Conservation (phyloP, 192 early-diverging fungal genomes). For the Allomyces macrogynus region DNA sequence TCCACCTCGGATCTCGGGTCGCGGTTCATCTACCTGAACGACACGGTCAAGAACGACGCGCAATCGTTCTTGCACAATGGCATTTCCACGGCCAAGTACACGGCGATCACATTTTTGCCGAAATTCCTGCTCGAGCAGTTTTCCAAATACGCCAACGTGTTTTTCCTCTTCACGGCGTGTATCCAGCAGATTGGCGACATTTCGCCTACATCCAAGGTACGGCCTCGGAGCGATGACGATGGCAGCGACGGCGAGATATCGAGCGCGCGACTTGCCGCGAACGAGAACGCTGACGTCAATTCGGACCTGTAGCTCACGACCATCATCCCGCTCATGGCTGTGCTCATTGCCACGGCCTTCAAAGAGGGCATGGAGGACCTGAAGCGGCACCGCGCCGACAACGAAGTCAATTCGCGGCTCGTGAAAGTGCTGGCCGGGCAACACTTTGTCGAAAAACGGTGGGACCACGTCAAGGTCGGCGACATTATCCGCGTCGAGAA, state of each 20-base stretch:
- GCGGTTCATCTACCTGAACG: slow-evolving; percentile 81
- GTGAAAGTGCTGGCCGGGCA: slow-evolving; percentile 19
- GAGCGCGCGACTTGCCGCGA: no score
- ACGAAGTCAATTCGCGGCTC: slow-evolving; percentile 16
- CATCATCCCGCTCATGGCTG: slow-evolving; percentile 54
- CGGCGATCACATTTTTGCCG: slow-evolving; percentile 67
- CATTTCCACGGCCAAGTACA: slow-evolving; percentile 96
- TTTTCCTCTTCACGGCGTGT: slow-evolving; percentile 92
- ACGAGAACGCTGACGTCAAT: no score
- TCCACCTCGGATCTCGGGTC: slow-evolving; percentile 4
- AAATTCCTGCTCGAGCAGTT: slow-evolving; percentile 97
- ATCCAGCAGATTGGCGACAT: slow-evolving; percentile 95
- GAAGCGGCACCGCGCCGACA: slow-evolving; percentile 22
- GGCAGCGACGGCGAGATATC: no score
- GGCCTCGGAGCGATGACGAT: no score
- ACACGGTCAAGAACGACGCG: slow-evolving; percentile 49
- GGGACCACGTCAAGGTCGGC: slow-evolving; percentile 38
- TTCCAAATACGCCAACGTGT: slow-evolving; percentile 96
- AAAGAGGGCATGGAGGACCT: slow-evolving; percentile 89
- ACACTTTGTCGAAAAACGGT: slow-evolving; percentile 10
- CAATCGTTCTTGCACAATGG: slow-evolving; percentile 77
- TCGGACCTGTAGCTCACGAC: slow-evolving; percentile 38
- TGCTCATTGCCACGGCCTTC: slow-evolving; percentile 67
- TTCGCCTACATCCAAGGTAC: slow-evolving; percentile 57
- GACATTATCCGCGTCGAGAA: slow-evolving; percentile 38